phyloP scores from a whole-genome alignment of 106 monocot genomes.

The Ottelia alismoides region DNA sequence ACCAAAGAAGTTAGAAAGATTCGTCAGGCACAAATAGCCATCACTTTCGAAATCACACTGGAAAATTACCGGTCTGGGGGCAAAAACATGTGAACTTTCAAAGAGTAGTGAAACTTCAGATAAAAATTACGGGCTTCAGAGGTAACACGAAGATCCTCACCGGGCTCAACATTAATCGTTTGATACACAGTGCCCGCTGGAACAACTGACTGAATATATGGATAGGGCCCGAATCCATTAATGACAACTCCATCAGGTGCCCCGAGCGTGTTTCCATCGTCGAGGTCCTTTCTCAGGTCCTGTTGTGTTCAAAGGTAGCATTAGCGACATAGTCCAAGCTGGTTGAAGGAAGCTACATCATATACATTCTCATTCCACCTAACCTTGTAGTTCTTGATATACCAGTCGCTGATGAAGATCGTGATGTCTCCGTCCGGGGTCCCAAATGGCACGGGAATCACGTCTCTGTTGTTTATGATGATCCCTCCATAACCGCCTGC shows the following conservation, averaged over 20 bases:
- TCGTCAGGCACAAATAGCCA: neutral
- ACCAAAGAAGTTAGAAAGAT: neutral
- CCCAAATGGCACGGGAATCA: slow-evolving; percentile 85
- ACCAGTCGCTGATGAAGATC: slow-evolving; percentile 84
- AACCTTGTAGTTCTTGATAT: slow-evolving; percentile 56
- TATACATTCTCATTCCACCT: neutral
- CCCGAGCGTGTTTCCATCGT: slow-evolving; percentile 53
- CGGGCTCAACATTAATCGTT: slow-evolving; percentile 87
- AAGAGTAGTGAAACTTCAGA: neutral
- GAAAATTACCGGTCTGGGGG: neutral
- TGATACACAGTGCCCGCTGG: slow-evolving; percentile 55
- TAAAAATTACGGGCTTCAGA: neutral
- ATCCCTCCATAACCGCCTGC: slow-evolving; percentile 92
- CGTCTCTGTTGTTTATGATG: slow-evolving; percentile 78
- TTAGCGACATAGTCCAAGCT: neutral
- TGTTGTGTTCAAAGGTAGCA: slow-evolving; percentile 15
- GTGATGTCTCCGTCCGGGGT: slow-evolving; percentile 93
- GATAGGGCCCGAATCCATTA: slow-evolving; percentile 83
- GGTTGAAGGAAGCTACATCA: neutral
- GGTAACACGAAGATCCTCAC: slow-evolving; percentile 11
- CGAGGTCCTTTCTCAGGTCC: slow-evolving; percentile 56
- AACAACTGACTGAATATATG: slow-evolving; percentile 70
- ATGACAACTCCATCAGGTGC: slow-evolving; percentile 77
- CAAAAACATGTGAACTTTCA: neutral
- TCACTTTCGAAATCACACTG: neutral